Percentiles rank a stretch among this genome's conserved stretches.
Evolutionary conservation across 192 early-diverging fungal genomes (phyloP).

Genomic region (Coemansia sp.): DNA sequence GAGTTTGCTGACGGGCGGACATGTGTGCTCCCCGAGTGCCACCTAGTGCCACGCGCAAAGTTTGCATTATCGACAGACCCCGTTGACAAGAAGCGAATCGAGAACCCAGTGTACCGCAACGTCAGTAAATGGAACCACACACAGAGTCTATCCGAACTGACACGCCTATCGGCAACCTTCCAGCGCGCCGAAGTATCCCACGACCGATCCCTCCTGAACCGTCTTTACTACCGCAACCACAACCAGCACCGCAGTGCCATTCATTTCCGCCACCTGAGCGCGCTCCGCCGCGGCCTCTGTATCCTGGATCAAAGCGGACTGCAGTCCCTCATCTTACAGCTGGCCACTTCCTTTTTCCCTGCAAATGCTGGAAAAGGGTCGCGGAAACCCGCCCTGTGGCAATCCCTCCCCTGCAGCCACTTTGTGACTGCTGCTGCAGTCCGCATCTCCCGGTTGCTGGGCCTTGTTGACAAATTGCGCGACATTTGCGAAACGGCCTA

Average conservation of each 20-base stretch:
- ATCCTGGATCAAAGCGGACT: conserved; percentile 8
- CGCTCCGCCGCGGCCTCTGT: conserved; percentile 29
- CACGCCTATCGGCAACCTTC: background rate
- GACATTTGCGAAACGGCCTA: conserved; percentile 17
- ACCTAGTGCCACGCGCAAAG: conserved; percentile 26
- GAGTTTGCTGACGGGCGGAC: background rate
- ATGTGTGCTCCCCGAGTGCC: conserved; percentile 28
- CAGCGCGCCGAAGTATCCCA: conserved; percentile 12
- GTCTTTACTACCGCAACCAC: conserved; percentile 44
- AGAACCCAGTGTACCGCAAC: conserved; percentile 38
- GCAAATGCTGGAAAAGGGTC: background rate
- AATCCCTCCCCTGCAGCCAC: conserved; percentile 21
- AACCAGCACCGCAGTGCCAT: conserved; percentile 31
- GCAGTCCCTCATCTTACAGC: background rate
- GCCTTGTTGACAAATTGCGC: conserved; percentile 14
- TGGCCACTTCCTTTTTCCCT: conserved; percentile 7
- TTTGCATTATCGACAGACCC: conserved; percentile 7
- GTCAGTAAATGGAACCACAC: conserved; percentile 19
- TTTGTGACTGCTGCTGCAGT: conserved; percentile 12
- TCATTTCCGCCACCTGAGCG: conserved; percentile 25
- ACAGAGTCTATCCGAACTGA: conserved; percentile 2
- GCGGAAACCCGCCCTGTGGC: conserved; percentile 9
- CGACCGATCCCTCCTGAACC: conserved; percentile 20
- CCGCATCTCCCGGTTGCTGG: conserved; percentile 2
- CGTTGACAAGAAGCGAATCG: conserved; percentile 1